Evolutionary conservation across 163 green algal species (phyloP).

Genomic region (Trebouxia gelatinosa): DNA sequence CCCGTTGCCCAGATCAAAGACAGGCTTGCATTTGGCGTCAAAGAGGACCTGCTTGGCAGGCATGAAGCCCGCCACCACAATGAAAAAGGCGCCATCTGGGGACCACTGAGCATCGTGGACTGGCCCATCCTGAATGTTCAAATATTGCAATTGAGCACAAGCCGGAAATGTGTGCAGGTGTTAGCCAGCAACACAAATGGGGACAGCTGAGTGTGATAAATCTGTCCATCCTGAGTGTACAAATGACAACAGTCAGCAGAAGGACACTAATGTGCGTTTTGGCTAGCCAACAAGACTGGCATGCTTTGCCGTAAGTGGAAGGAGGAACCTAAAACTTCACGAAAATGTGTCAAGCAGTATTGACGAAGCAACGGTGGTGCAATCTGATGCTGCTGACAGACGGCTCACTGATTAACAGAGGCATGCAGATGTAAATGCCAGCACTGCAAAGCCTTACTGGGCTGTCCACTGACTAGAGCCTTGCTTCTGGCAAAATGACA

Average conservation of each 20-base stretch:
- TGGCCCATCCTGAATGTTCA: slow-evolving; percentile 68
- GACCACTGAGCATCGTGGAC: slow-evolving; percentile 97
- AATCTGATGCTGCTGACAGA: too few relatives aligned
- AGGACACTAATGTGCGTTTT: neutral
- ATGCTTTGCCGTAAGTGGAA: too few relatives aligned
- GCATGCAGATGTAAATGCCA: too few relatives aligned
- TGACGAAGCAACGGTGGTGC: too few relatives aligned
- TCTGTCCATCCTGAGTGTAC: neutral
- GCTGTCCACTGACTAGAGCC: too few relatives aligned
- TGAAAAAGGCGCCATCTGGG: slow-evolving; percentile 73
- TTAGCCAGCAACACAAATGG: neutral
- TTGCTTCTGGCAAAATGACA: neutral
- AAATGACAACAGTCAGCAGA: neutral
- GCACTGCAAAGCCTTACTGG: too few relatives aligned
- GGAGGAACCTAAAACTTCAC: too few relatives aligned
- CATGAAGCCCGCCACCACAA: slow-evolving; percentile 85
- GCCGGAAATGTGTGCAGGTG: neutral
- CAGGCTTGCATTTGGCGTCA: slow-evolving; percentile 68
- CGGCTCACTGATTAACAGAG: too few relatives aligned
- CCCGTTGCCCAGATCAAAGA: slow-evolving; percentile 87
- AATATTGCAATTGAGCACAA: neutral
- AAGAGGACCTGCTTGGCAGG: slow-evolving; percentile 84
- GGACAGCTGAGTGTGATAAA: neutral
- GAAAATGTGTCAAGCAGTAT: too few relatives aligned
- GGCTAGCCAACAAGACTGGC: neutral